A percentile compares a stretch with the other conserved stretches of the same genome.
phyloP scores from a whole-genome alignment of 805 yeast genomes.

The Candida ortonii region DNA sequence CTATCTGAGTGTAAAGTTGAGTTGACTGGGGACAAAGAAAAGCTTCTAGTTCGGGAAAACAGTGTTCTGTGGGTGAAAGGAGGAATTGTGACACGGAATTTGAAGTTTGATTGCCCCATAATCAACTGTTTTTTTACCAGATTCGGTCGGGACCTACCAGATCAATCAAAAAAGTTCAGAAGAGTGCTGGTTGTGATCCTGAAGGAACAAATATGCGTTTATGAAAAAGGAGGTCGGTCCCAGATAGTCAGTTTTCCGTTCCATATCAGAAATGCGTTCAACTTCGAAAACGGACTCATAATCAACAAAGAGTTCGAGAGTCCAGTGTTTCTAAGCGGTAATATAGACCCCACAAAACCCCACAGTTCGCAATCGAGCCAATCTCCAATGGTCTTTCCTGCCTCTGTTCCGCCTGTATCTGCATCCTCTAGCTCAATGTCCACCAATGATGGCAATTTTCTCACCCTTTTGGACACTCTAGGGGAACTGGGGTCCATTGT shows the following conservation, averaged over 20 bases:
- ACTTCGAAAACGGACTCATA: constrained; percentile 66
- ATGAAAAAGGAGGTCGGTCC: constrained; percentile 56
- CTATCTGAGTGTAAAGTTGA: constrained; percentile 16
- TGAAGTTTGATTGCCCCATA: constrained; percentile 50
- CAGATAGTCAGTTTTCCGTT: constrained; percentile 71
- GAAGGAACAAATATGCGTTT: constrained; percentile 58
- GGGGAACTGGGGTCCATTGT: constrained; percentile 70
- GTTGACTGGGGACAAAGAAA: constrained; percentile 22
- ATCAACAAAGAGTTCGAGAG: constrained; percentile 25
- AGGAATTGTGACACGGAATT: constrained; percentile 44
- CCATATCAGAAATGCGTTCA: constrained; percentile 53
- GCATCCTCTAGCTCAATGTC: constrained; percentile 14
- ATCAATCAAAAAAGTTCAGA: constrained; percentile 11
- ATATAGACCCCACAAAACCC: constrained; percentile 3
- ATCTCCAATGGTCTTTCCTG: constrained; percentile 9
- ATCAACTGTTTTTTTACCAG: constrained; percentile 59
- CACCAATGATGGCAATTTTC: constrained; percentile 38
- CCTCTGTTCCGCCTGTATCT: constrained; percentile 16
- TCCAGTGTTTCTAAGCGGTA: constrained; percentile 7
- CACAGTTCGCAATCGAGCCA: constrained; percentile 1
- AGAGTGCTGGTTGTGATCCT: constrained; percentile 59
- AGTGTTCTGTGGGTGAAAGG: constrained; percentile 51
- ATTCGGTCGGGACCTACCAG: constrained; percentile 36
- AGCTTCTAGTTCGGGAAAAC: constrained; percentile 27
- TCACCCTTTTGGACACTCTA: constrained; percentile 72